Percentiles rank a stretch among this genome's conserved stretches.
These are phyloP conservation scores for Roridomyces roridus DNA, from an alignment of 768 basidiomycete species.

Conservation along the genomic window DNA sequence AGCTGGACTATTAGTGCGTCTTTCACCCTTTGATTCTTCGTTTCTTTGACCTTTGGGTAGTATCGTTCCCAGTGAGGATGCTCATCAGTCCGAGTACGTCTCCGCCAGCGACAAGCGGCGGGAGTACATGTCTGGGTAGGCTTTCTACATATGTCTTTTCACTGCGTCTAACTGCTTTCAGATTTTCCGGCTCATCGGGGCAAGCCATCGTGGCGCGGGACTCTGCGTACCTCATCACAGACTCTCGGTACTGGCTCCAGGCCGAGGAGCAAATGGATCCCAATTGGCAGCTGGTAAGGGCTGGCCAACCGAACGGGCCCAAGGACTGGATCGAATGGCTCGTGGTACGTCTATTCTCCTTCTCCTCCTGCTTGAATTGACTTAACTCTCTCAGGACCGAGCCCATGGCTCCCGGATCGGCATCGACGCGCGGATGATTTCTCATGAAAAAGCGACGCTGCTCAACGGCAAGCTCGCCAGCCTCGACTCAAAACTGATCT, in stretches of 20 bases:
- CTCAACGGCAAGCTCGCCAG: slow-evolving; percentile 61
- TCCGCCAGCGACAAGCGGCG: slow-evolving; percentile 77
- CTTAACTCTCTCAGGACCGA: slow-evolving; percentile 46
- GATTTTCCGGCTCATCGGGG: slow-evolving; percentile 73
- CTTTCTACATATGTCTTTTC: slow-evolving; percentile 1
- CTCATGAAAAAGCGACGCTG: slow-evolving; percentile 70
- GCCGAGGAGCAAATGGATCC: slow-evolving; percentile 71
- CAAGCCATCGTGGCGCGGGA: slow-evolving; percentile 71
- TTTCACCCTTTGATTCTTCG: slow-evolving; percentile 23
- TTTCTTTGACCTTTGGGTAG: slow-evolving; percentile 41
- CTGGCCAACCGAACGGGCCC: slow-evolving; percentile 57
- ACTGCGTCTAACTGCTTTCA: slow-evolving; percentile 39
- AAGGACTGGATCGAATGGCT: slow-evolving; percentile 86
- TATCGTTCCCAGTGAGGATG: slow-evolving; percentile 79
- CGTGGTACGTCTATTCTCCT: slow-evolving; percentile 47
- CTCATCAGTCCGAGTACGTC: slow-evolving; percentile 85
- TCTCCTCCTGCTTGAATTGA: slow-evolving; percentile 2
- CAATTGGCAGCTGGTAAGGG: slow-evolving; percentile 74
- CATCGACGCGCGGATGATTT: slow-evolving; percentile 84
- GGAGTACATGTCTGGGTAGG: slow-evolving; percentile 77
- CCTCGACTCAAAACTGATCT: slow-evolving; percentile 71
- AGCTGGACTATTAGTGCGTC: slow-evolving; percentile 77
- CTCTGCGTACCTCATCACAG: slow-evolving; percentile 76
- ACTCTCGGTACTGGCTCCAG: slow-evolving; percentile 87
- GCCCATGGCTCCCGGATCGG: slow-evolving; percentile 65